Conservation (phyloP, 805 yeast species). For the Barnettozyma wickerhamii region DNA sequence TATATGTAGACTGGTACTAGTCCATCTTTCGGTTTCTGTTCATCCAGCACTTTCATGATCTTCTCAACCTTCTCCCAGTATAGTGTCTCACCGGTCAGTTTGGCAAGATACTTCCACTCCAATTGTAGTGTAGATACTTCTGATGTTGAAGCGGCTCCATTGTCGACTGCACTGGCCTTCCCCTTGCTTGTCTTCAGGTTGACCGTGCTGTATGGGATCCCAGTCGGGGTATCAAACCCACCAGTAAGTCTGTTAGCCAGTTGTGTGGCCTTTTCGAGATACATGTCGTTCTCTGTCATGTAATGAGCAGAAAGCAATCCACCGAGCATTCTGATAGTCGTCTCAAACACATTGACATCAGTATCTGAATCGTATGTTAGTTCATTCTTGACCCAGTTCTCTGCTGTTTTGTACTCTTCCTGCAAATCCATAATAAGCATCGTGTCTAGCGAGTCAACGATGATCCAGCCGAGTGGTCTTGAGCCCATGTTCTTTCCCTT, state of each 20-base stretch:
- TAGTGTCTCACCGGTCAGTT: constrained; percentile 70
- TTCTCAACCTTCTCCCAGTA: constrained; percentile 80
- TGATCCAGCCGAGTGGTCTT: constrained; percentile 86
- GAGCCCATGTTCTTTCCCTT: constrained; percentile 72
- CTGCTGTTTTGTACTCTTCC: constrained; percentile 59
- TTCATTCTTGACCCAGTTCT: constrained; percentile 69
- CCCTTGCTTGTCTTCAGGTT: constrained; percentile 66
- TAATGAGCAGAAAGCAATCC: constrained; percentile 84
- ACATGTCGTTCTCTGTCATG: constrained; percentile 62
- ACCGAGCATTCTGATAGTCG: constrained; percentile 93
- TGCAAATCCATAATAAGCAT: constrained; percentile 62
- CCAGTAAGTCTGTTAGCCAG: constrained; percentile 71
- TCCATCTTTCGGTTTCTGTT: constrained; percentile 62
- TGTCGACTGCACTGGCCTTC: constrained; percentile 53
- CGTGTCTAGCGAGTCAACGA: constrained; percentile 84
- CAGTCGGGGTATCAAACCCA: constrained; percentile 61
- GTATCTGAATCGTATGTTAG: constrained; percentile 69
- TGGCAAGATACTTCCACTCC: constrained; percentile 79
- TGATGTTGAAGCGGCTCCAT: constrained; percentile 84
- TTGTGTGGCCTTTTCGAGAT: constrained; percentile 72
- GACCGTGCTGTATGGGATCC: constrained; percentile 76
- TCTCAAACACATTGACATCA: constrained; percentile 80
- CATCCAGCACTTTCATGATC: constrained; percentile 66
- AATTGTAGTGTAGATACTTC: constrained; percentile 85
- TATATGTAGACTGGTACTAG: constrained; percentile 76